A percentile compares a stretch with the other conserved stretches of the same genome.
phyloP scores from a whole-genome alignment of 768 basidiomycete genomes.

The Mrakia frigida region DNA sequence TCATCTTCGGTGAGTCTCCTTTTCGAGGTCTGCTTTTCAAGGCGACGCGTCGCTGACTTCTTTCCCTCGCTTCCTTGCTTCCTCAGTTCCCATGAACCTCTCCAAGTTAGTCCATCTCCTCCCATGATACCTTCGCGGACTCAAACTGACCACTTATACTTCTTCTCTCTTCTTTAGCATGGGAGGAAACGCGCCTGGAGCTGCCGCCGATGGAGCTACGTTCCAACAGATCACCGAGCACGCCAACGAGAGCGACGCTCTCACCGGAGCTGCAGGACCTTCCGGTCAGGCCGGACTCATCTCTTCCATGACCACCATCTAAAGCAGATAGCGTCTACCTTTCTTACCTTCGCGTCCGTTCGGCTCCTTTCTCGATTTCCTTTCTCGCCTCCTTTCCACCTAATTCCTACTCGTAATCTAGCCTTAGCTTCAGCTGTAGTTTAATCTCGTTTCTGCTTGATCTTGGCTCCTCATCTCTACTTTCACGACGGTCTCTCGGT shows the following conservation, averaged over 20 bases:
- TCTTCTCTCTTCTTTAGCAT: background rate
- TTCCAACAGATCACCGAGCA: slow-evolving; percentile 54
- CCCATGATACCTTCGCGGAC: background rate
- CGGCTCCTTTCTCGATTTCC: background rate
- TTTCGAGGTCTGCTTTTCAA: background rate
- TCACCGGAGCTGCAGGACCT: slow-evolving; percentile 50
- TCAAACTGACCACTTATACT: background rate
- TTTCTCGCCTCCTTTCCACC: no score
- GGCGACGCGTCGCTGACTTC: background rate
- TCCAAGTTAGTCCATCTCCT: background rate
- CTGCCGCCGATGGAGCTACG: background rate
- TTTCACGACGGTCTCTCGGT: background rate
- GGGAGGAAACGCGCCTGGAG: slow-evolving; percentile 3
- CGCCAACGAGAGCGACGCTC: slow-evolving; percentile 55
- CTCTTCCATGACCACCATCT: slow-evolving; percentile 17
- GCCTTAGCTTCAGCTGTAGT: no score
- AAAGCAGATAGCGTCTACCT: background rate
- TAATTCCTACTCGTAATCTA: background rate
- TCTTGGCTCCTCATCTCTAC: background rate
- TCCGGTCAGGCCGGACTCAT: slow-evolving; percentile 8
- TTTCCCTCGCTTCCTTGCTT: no score
- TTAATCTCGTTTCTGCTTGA: background rate
- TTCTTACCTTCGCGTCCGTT: background rate
- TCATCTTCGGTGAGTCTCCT: slow-evolving; percentile 79
- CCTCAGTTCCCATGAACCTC: slow-evolving; percentile 9